Conservation (phyloP, 2,329 filamentous ascomycete species). For the Alternaria consortialis region DNA sequence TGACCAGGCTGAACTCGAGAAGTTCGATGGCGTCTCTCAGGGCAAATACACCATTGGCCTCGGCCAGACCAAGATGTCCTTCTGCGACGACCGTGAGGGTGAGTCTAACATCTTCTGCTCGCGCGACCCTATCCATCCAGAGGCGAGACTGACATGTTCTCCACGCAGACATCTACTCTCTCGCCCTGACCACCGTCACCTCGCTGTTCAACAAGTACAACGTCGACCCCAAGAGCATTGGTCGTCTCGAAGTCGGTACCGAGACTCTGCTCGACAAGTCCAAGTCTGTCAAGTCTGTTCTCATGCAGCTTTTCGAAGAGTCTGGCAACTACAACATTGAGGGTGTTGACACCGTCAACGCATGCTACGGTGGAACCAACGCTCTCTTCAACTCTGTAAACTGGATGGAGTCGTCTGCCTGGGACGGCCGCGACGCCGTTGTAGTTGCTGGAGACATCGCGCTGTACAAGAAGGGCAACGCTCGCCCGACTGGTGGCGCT, state of each 20-base stretch:
- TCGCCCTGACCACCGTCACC: conserved; percentile 61
- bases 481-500: conserved; percentile 62
- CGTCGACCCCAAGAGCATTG: conserved; percentile 61
- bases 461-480: conserved; percentile 64
- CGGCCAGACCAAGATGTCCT: conserved; percentile 65
- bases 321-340: conserved; percentile 64
- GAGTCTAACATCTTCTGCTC: conserved; percentile 20
- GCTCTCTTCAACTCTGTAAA: conserved; percentile 64
- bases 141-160: conserved; percentile 22
- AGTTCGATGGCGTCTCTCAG: conserved; percentile 62
- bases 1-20: conserved; percentile 63
- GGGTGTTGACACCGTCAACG: conserved; percentile 63
- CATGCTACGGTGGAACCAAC: conserved; percentile 65
- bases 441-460: conserved; percentile 64
- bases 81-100: conserved; percentile 64
- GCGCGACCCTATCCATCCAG: neutral
- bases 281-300: conserved; percentile 63
- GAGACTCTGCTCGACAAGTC: conserved; percentile 65
- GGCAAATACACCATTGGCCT: conserved; percentile 65
- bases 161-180: conserved; percentile 61
- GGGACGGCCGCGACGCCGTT: conserved; percentile 63
- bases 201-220: conserved; percentile 63
- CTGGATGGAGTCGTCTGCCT: conserved; percentile 63
- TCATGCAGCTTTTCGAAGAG: conserved; percentile 62
- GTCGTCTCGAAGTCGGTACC: conserved; percentile 63